These are phyloP conservation scores for Arthrobotrys sphaeroides DNA, from an alignment of 2,329 filamentous ascomycete genomes.

Conservation along the genomic window DNA sequence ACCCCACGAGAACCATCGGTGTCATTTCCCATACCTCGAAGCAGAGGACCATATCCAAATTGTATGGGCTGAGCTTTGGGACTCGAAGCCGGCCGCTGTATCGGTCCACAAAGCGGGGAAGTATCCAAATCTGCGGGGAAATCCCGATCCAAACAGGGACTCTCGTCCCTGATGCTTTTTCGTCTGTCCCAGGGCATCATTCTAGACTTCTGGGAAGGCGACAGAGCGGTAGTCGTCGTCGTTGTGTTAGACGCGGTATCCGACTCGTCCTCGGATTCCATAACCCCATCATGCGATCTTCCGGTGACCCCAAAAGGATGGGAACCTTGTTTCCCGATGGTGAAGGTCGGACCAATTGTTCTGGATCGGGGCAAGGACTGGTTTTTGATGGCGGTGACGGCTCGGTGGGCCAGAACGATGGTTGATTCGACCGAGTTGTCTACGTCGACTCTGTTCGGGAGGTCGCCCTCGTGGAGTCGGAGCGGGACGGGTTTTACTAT, in stretches of 20 bases:
- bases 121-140: not conserved
- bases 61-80: not conserved
- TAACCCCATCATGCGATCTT: constrained; percentile 50
- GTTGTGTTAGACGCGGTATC: constrained; percentile 38
- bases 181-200: constrained; percentile 33
- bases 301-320: constrained; percentile 31
- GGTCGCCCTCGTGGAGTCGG: constrained; percentile 2
- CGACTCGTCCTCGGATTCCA: constrained; percentile 50
- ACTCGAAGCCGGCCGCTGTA: not conserved
- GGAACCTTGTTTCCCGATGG: constrained; percentile 38
- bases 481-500: constrained; percentile 18
- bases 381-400: constrained; percentile 42
- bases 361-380: constrained; percentile 23
- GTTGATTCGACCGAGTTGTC: constrained; percentile 43
- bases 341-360: constrained; percentile 28
- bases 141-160: not conserved
- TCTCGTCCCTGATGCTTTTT: constrained; percentile 1
- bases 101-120: not conserved
- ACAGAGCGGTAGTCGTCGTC: not conserved
- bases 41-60: constrained; percentile 8
- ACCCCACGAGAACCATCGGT: not conserved
- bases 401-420: constrained; percentile 48
- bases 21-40: not conserved
- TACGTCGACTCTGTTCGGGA: not conserved
- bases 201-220: constrained; percentile 3